phyloP scores from a whole-genome alignment of 495 filamentous ascomycete species.

The Bryoglossum gracile region DNA sequence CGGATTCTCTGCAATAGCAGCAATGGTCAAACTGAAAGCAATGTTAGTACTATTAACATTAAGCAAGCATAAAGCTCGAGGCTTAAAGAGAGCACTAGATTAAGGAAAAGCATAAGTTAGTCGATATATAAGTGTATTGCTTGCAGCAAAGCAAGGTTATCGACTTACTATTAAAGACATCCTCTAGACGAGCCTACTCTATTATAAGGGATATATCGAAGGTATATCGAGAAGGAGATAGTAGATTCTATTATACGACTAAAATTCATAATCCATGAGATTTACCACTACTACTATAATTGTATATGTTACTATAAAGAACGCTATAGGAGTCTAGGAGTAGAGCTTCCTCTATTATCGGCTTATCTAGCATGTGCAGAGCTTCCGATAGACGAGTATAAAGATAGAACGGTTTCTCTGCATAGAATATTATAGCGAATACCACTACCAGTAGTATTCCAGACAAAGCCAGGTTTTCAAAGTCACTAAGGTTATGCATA shows the following conservation, averaged over 20 bases:
- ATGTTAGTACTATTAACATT: neutral
- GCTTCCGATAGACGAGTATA: neutral
- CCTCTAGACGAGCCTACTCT: slow-evolving; percentile 5
- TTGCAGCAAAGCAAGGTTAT: slow-evolving; percentile 8
- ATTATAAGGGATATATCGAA: slow-evolving; percentile 1
- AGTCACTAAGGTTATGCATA: neutral
- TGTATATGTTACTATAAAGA: neutral
- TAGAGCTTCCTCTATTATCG: slow-evolving; percentile 1
- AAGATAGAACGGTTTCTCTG: slow-evolving; percentile 1
- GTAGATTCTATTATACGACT: neutral
- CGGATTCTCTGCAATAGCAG: no score
- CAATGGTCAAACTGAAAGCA: no score
- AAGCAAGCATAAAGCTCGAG: neutral
- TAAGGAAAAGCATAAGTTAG: neutral
- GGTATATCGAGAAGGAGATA: neutral
- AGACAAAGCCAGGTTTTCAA: slow-evolving; percentile 3
- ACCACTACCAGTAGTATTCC: neutral
- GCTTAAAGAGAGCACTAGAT: neutral
- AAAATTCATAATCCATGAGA: slow-evolving; percentile 3
- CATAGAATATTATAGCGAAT: slow-evolving; percentile 2
- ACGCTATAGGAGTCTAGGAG: neutral
- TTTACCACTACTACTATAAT: slow-evolving; percentile 6
- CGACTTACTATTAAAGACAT: slow-evolving; percentile 8
- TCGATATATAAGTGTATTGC: slow-evolving; percentile 1
- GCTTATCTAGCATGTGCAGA: slow-evolving; percentile 4